phyloP scores from a whole-genome alignment of 1,139 yeast genomes.

The Saccharomyces hybrid region DNA sequence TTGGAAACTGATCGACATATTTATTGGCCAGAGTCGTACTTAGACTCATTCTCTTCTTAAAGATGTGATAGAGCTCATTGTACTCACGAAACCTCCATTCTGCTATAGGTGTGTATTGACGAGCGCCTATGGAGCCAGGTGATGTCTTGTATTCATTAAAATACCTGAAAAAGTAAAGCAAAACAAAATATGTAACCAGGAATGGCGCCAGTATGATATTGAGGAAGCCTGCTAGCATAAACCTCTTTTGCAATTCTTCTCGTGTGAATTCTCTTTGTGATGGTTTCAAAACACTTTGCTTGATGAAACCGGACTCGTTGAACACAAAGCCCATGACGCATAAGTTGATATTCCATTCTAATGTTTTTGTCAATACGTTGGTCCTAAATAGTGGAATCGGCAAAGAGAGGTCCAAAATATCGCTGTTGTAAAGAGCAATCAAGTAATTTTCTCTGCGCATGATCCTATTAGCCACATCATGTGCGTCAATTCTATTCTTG shows the following conservation, averaged over 20 bases:
- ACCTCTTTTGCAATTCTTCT: constrained; percentile 66
- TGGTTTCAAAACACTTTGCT: constrained; percentile 64
- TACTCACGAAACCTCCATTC: constrained; percentile 94
- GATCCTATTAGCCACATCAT: constrained; percentile 88
- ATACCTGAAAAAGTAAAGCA: constrained; percentile 80
- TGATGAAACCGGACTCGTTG: constrained; percentile 77
- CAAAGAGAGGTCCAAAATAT: constrained; percentile 58
- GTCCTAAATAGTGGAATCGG: constrained; percentile 38
- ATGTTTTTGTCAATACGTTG: constrained; percentile 66
- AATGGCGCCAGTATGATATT: constrained; percentile 81
- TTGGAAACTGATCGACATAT: constrained; percentile 88
- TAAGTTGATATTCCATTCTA: constrained; percentile 89
- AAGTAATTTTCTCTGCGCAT: constrained; percentile 93
- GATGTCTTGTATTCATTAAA: constrained; percentile 88
- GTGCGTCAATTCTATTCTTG: constrained; percentile 76
- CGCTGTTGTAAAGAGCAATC: constrained; percentile 80
- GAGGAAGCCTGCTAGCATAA: constrained; percentile 79
- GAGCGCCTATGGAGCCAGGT: constrained; percentile 75
- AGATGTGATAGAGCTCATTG: constrained; percentile 85
- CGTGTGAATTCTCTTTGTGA: constrained; percentile 60
- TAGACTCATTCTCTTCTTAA: constrained; percentile 65
- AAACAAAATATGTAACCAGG: constrained; percentile 70
- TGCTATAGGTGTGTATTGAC: constrained; percentile 90
- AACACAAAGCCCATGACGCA: constrained; percentile 85
- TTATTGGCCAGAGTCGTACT: constrained; percentile 75